These are phyloP conservation scores for Lachancea quebecensis DNA, from an alignment of 805 yeast genomes.

Conservation along the genomic window DNA sequence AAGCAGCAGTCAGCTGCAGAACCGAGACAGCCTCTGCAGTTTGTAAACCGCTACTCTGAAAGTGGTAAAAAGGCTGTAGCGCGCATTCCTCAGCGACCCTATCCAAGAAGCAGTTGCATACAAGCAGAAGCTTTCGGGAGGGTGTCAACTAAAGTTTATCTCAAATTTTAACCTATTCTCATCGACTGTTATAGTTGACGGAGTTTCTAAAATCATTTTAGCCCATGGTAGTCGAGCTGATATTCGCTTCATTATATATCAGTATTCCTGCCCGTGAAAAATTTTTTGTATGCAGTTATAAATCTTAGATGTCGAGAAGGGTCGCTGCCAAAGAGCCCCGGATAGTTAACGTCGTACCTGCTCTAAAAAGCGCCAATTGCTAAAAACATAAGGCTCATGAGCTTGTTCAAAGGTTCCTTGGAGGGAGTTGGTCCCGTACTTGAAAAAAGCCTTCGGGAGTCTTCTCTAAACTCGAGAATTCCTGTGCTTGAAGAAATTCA, in stretches of 20 bases:
- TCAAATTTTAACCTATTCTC: constrained; percentile 36
- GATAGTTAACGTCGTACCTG: no score
- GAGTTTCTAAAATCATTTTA: no score
- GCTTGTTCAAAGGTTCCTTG: constrained; percentile 9
- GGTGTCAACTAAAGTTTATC: constrained; percentile 26
- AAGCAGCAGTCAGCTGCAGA: not conserved
- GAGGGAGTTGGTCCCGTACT: constrained; percentile 19
- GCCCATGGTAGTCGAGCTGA: no score
- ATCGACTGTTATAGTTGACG: constrained; percentile 57
- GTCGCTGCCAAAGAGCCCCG: no score
- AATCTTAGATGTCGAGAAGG: no score
- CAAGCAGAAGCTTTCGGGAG: constrained; percentile 32
- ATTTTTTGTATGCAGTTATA: not conserved
- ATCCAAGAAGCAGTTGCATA: not conserved
- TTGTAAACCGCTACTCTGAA: constrained; percentile 35
- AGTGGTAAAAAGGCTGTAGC: constrained; percentile 47
- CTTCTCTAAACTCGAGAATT: constrained; percentile 20
- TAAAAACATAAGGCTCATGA: not conserved
- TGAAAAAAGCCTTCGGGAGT: constrained; percentile 13
- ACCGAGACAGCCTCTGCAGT: constrained; percentile 31
- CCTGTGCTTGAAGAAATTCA: constrained; percentile 24
- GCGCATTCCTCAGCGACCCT: constrained; percentile 49
- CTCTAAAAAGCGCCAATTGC: not conserved
- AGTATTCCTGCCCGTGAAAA: not conserved
- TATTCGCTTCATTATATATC: not conserved